A percentile compares a stretch with the other conserved stretches of the same genome.
Conservation (phyloP, 768 basidiomycete genomes). For the Collybiopsis luxurians region DNA sequence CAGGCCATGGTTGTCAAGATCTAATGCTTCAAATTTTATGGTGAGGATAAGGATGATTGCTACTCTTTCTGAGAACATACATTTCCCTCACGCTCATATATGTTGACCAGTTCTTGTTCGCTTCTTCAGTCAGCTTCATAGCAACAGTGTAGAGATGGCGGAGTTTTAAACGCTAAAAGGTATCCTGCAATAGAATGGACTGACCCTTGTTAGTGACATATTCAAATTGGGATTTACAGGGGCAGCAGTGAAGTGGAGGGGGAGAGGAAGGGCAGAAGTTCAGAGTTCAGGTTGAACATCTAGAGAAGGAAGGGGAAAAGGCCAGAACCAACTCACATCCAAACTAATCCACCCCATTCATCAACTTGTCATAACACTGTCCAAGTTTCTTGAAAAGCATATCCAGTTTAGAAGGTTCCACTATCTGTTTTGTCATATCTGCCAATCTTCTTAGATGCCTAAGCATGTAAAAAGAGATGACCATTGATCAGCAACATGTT, state of each 20-base stretch:
- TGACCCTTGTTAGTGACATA: background rate
- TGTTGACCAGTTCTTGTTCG: background rate
- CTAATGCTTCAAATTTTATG: too few relatives aligned
- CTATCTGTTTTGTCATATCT: background rate
- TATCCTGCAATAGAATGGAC: background rate
- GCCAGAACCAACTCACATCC: background rate
- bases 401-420: background rate
- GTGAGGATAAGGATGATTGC: too few relatives aligned
- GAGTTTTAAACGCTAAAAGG: slow-evolving; percentile 6
- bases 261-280: background rate
- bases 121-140: slow-evolving; percentile 1
- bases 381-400: background rate
- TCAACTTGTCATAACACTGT: slow-evolving; percentile 1
- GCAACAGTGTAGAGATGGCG: slow-evolving; percentile 2
- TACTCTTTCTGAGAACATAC: background rate
- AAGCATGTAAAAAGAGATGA: background rate
- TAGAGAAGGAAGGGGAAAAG: background rate
- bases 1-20: too few relatives aligned
- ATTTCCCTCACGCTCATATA: slow-evolving; percentile 1
- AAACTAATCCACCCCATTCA: slow-evolving; percentile 5
- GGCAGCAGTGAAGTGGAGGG: background rate
- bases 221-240: background rate
- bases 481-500: too few relatives aligned
- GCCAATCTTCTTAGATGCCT: slow-evolving; percentile 8
- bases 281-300: too few relatives aligned